Base-by-base conservation (phyloP, 2,329 filamentous ascomycete genomes). In the Fusarium subtropicale region DNA sequence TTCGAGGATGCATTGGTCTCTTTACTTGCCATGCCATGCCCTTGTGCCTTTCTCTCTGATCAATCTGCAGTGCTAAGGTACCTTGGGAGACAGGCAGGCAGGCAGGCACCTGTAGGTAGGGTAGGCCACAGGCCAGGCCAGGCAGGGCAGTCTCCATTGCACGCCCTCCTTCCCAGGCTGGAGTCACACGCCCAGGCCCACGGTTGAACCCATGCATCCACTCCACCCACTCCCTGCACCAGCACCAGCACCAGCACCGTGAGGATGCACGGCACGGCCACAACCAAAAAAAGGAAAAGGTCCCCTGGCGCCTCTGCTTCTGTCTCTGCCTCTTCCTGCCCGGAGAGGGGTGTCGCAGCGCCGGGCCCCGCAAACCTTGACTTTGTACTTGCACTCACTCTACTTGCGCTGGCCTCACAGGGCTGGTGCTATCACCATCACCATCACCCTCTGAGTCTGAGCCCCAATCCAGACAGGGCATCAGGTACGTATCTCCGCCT, bases 251-350 rank as follows among this genome's bases (percentile, higher is more conserved):
- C 20, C n/a, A 34, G 41, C 28, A 33, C 26, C 44, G 38, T 47
- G 18, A 47, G 56, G 36, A 60, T 47, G 42, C 44, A 61, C 50
- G 53, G 62, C 66, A 66, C 66, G 66, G 61, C 66, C 66, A 69
- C 57, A 60, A 47, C 60, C 66, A 69, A 46, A 62, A 69, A 69
- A 69, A 69, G 66, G 61, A 69, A 69, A 69, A 69, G 66, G 66
- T 66, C 66, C 56, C 61, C 47, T 42, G 60, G 60, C 28, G 55
- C 36, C 36, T 22, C 16, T 34, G 16, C 8, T 16, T 36, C 10
- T 30, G 28, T 30, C 28, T 39, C 36, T 22, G n/a, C 50, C 44
- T 50, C 44, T 50, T 39, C 33, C 33, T 52, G 26, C 28, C 33
- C 39, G 26, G 13, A 53, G 61, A 66, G 56, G 66, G 57, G 66